A percentile compares a stretch with the other conserved stretches of the same genome.
Evolutionary conservation across 2,329 filamentous ascomycete species (phyloP).

Genomic region (Rhinocladiella similis): DNA sequence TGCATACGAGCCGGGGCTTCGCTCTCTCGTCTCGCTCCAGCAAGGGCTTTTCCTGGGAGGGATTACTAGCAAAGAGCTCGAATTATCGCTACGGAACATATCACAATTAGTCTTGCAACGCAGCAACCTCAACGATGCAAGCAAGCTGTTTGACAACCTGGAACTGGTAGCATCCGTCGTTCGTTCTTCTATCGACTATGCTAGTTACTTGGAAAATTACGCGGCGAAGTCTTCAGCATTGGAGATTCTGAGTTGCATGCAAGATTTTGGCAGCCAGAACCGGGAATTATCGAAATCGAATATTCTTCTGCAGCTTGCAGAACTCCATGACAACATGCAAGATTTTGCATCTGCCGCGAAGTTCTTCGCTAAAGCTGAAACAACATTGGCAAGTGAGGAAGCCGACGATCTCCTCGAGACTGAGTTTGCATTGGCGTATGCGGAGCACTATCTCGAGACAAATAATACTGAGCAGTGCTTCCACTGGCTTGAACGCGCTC

Average conservation of each 20-base stretch:
- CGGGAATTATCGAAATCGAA: conserved; percentile 42
- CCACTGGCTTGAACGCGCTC: conserved; percentile 34
- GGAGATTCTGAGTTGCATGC: conserved; percentile 48
- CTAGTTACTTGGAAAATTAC: conserved; percentile 58
- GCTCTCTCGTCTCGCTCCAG: conserved; percentile 12
- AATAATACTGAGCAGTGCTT: conserved; percentile 64
- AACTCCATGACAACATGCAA: conserved; percentile 60
- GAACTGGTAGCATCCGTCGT: conserved; percentile 53
- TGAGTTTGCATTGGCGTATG: conserved; percentile 67
- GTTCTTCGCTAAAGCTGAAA: conserved; percentile 60
- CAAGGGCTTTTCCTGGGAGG: conserved; percentile 26
- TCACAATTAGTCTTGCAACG: conserved; percentile 45
- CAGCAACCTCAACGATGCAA: conserved; percentile 43
- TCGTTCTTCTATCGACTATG: conserved; percentile 55
- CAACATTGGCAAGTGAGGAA: conserved; percentile 43
- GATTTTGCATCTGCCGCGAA: conserved; percentile 60
- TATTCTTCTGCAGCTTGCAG: conserved; percentile 48
- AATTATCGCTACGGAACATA: conserved; percentile 22
- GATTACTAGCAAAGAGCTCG: conserved; percentile 3
- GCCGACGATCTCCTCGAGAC: conserved; percentile 49
- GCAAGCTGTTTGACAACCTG: conserved; percentile 50
- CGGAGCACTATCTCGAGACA: conserved; percentile 71
- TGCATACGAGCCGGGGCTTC: conserved; percentile 14
- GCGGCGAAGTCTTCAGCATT: conserved; percentile 51
- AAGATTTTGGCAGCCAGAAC: conserved; percentile 45